These are phyloP conservation scores for Phlegmacium glaucopus DNA, from an alignment of 768 basidiomycete genomes.

Conservation along the genomic window DNA sequence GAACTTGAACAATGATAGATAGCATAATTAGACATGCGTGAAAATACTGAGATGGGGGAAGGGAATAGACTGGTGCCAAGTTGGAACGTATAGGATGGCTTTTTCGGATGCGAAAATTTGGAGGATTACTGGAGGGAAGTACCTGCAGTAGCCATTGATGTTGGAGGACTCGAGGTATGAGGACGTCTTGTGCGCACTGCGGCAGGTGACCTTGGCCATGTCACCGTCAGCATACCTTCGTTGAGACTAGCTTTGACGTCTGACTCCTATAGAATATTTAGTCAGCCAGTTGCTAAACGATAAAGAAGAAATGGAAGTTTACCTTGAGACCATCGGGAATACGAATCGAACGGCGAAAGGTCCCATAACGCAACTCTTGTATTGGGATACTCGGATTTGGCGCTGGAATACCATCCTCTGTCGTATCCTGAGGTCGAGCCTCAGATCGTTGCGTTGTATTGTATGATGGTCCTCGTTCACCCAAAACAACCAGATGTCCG, in stretches of 20 bases:
- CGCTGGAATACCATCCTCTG: neutral
- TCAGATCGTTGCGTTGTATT: slow-evolving; percentile 2
- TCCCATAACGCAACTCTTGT: slow-evolving; percentile 42
- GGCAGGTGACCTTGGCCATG: slow-evolving; percentile 33
- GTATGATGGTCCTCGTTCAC: slow-evolving; percentile 27
- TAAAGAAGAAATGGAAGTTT: slow-evolving; percentile 11
- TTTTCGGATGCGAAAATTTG: neutral
- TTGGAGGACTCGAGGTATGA: slow-evolving; percentile 10
- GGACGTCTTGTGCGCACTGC: slow-evolving; percentile 4
- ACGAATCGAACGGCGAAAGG: slow-evolving; percentile 35
- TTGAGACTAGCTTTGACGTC: slow-evolving; percentile 33
- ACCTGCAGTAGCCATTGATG: slow-evolving; percentile 11
- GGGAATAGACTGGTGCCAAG: neutral
- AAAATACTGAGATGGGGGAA: too few relatives aligned
- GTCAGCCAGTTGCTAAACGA: slow-evolving; percentile 19
- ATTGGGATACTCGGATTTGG: slow-evolving; percentile 12
- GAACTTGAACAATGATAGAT: too few relatives aligned
- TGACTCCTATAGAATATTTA: slow-evolving; percentile 26
- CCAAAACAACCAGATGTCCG: slow-evolving; percentile 30
- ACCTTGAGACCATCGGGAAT: slow-evolving; percentile 39
- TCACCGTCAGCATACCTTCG: slow-evolving; percentile 41
- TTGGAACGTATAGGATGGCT: neutral
- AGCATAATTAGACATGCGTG: too few relatives aligned
- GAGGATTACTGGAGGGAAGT: slow-evolving; percentile 12
- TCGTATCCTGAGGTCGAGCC: slow-evolving; percentile 7